Evolutionary conservation across 139 green algal genomes (phyloP), one percentile per base, ranked within the genome.

Genomic region (Closterium sp.): DNA sequence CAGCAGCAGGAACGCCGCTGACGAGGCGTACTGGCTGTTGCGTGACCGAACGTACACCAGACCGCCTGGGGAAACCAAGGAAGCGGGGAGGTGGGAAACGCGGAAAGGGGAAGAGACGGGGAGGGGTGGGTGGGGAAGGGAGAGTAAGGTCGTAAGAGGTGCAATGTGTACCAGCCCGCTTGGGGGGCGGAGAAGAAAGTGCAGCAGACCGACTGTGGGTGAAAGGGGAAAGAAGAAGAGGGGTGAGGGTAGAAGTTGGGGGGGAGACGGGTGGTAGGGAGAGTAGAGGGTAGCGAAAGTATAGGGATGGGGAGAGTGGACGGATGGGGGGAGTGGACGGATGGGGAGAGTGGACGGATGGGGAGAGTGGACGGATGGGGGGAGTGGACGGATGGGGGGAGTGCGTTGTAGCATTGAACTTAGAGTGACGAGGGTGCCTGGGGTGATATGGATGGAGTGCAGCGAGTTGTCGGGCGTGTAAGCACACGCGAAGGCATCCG

Each of bases 11-110:
- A 93, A 89, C 25, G 90, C 36, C 16, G 90, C 64, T 28, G n/a
- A 89, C 31, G 23, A 19, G 36, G 87, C 35, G 32, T 93, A 93
- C 90, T 93, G 90, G 30, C 31, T 92, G 90, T 91, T 91, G 33
- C 25, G n/a, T 12, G 21, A 12, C 19, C 87, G 36, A 33, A 93
- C 6, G 31, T 93, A 91, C 36, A 93, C 34, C 64, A 93, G 90
- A 28, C 89, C 89, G 28, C 87, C 90, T 93, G 34, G 4, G 19
- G 1, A 8, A 85, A 19, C 4, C 4, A 12, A 19, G 55, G 55
- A 76, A 28, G 55, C 55, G 84, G 28, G 36, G 33, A 64, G 31
- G 88, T 12, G 31, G 33, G 1, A n/a, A 10, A 38, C 4, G 25
- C 25, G 38, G 87, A 8, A 19, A 91, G 34, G 4, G 31, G 4